A percentile compares a stretch with the other conserved stretches of the same genome.
phyloP scores from a whole-genome alignment of 768 basidiomycete genomes.

The Favolaschia claudopus region DNA sequence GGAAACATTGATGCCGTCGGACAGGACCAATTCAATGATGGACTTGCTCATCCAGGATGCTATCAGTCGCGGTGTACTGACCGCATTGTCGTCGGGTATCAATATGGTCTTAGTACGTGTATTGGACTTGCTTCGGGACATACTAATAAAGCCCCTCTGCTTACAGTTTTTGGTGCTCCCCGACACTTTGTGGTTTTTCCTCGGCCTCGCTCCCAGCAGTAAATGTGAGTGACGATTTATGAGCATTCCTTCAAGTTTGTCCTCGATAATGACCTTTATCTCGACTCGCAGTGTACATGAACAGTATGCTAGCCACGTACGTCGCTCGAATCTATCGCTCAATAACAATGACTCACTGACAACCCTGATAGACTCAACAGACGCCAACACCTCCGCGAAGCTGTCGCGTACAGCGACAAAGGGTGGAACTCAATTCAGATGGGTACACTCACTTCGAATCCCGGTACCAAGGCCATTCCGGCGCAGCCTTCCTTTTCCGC shows the following conservation, averaged over 20 bases:
- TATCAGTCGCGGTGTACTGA: constrained; percentile 20
- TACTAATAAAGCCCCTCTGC: neutral
- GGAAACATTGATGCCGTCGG: neutral
- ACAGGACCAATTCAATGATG: constrained; percentile 21
- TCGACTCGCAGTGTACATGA: constrained; percentile 18
- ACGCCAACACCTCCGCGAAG: constrained; percentile 6
- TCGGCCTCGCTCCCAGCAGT: constrained; percentile 17
- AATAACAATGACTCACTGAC: no score
- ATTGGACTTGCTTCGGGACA: neutral
- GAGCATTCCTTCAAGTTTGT: neutral
- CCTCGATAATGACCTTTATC: neutral
- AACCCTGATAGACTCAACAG: constrained; percentile 14
- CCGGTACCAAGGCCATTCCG: neutral
- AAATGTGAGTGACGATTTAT: constrained; percentile 3
- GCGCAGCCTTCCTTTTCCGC: constrained; percentile 7
- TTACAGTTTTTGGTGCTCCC: constrained; percentile 20
- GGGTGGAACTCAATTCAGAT: constrained; percentile 24
- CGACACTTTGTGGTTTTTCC: constrained; percentile 24
- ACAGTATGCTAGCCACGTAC: constrained; percentile 25
- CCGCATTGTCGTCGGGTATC: constrained; percentile 12
- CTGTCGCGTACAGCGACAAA: constrained; percentile 9
- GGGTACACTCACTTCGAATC: neutral
- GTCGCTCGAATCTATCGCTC: neutral
- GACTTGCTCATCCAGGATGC: constrained; percentile 21
- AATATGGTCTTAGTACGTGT: constrained; percentile 14